phyloP scores from a whole-genome alignment of 2,329 filamentous ascomycete genomes.

The Diatrype stigma region DNA sequence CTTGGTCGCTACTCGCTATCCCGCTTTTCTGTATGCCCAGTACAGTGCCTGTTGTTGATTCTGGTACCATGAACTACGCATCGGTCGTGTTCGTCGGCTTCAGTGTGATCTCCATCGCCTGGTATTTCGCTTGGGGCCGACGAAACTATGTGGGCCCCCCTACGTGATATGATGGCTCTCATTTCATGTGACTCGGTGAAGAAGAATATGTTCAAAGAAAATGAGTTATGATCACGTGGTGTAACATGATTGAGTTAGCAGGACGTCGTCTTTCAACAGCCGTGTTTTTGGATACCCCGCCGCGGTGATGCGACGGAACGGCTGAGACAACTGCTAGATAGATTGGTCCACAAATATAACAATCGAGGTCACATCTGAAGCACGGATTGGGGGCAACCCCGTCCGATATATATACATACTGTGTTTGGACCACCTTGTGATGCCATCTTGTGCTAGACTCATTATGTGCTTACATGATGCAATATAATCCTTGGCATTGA shows the following conservation, averaged over 20 bases:
- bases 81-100: conserved; percentile 70
- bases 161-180: conserved; percentile 26
- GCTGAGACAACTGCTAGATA: too few relatives aligned
- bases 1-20: conserved; percentile 64
- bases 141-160: conserved; percentile 64
- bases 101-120: conserved; percentile 54
- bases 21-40: conserved; percentile 73
- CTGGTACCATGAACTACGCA: conserved; percentile 66
- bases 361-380: too few relatives aligned
- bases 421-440: too few relatives aligned
- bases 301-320: too few relatives aligned
- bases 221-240: neutral
- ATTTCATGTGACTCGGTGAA: neutral
- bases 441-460: too few relatives aligned
- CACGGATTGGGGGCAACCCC: too few relatives aligned
- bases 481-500: too few relatives aligned
- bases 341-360: too few relatives aligned
- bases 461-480: too few relatives aligned
- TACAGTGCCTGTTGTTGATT: conserved; percentile 51
- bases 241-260: neutral
- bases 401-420: too few relatives aligned
- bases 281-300: neutral
- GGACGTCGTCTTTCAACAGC: neutral
- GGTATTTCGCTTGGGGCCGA: conserved; percentile 68
- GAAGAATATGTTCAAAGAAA: neutral